Conservation (phyloP, 108 stramenopile genomes). For the Aurantiochytrium sp. region DNA sequence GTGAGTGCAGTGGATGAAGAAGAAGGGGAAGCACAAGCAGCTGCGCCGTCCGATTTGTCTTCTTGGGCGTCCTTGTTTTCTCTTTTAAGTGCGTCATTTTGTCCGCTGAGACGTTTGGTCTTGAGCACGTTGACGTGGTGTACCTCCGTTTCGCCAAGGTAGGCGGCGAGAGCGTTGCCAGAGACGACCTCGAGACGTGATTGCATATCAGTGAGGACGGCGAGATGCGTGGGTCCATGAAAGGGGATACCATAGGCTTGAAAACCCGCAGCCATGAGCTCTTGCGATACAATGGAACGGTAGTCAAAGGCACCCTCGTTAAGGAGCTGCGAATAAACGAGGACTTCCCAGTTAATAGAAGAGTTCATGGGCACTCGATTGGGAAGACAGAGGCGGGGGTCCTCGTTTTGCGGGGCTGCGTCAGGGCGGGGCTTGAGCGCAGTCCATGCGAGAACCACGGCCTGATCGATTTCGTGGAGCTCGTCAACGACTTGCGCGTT, state of each 20-base stretch:
- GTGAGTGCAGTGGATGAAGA: background rate
- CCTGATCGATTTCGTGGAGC: background rate
- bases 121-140: background rate
- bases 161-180: background rate
- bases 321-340: background rate
- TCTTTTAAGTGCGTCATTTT: too few species aligned
- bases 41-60: background rate
- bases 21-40: background rate
- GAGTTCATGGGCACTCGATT: background rate
- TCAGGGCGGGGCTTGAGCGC: background rate
- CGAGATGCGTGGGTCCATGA: background rate
- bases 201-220: background rate
- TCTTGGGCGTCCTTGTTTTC: too few species aligned
- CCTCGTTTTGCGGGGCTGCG: background rate
- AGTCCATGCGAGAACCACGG: background rate
- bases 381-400: background rate
- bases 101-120: too few species aligned
- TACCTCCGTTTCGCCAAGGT: background rate
- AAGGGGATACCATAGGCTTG: background rate
- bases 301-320: background rate
- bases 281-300: background rate
- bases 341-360: background rate
- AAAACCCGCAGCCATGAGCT: background rate
- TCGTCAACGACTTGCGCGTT: background rate
- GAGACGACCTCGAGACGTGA: background rate